These are phyloP conservation scores for Aspergillus pseudoglaucus DNA, from an alignment of 2,329 filamentous ascomycete genomes.

Conservation along the genomic window DNA sequence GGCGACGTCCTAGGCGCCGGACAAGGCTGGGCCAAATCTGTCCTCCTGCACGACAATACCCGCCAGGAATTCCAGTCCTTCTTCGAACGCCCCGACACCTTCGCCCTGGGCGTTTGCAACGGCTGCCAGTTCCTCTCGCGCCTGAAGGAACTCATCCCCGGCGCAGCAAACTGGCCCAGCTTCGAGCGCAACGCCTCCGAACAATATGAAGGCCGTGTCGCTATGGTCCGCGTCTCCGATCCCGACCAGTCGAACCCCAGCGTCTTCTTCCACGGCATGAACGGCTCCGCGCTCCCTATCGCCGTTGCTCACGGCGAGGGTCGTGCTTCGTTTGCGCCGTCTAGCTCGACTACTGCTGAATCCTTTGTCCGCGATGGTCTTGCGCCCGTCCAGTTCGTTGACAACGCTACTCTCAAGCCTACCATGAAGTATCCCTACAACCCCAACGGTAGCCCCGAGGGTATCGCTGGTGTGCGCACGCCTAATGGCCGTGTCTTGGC, in stretches of 20 bases:
- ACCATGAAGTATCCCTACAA: slow-evolving; percentile 86
- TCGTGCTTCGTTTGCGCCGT: slow-evolving; percentile 62
- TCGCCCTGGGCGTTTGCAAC: slow-evolving; percentile 91
- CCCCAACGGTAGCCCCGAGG: slow-evolving; percentile 75
- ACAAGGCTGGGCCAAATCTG: slow-evolving; percentile 90
- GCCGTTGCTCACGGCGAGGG: slow-evolving; percentile 89
- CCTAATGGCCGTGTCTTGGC: slow-evolving; percentile 74
- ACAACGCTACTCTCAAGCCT: slow-evolving; percentile 64
- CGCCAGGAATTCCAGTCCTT: slow-evolving; percentile 74
- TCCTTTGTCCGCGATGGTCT: slow-evolving; percentile 59
- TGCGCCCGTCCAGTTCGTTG: slow-evolving; percentile 74
- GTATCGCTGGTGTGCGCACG: slow-evolving; percentile 73
- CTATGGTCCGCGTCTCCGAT: slow-evolving; percentile 75
- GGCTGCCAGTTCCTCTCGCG: slow-evolving; percentile 92
- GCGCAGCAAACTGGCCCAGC: slow-evolving; percentile 72
- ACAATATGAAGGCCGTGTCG: slow-evolving; percentile 83
- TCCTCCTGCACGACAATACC: slow-evolving; percentile 72
- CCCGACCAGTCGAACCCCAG: slow-evolving; percentile 51
- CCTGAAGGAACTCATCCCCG: slow-evolving; percentile 76
- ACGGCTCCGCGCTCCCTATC: slow-evolving; percentile 73
- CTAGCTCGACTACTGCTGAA: slow-evolving; percentile 36
- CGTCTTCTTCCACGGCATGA: slow-evolving; percentile 90
- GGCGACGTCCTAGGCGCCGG: slow-evolving; percentile 90
- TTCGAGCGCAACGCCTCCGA: slow-evolving; percentile 80
- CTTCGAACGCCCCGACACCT: slow-evolving; percentile 83